Percentiles rank a stretch among this genome's conserved stretches.
These are phyloP conservation scores for Dichotomopilus funicola DNA, from an alignment of 2,329 filamentous ascomycete species.

Conservation along the genomic window DNA sequence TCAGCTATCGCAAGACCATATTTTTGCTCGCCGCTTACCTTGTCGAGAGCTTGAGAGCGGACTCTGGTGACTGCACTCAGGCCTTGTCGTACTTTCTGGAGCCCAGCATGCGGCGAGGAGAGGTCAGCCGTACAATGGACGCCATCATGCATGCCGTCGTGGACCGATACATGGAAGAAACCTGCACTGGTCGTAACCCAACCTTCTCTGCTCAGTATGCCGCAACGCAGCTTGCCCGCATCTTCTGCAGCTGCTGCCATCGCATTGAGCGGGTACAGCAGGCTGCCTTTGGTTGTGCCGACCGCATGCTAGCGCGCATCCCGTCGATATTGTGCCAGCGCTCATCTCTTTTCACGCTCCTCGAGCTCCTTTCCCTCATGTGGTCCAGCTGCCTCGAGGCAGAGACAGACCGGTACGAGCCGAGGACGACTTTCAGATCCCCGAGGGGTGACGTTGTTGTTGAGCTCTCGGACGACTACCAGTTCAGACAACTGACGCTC, in stretches of 20 bases:
- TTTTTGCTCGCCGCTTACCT: slow-evolving; percentile 88
- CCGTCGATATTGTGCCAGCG: slow-evolving; percentile 88
- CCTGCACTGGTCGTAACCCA: slow-evolving; percentile 62
- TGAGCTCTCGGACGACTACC: slow-evolving; percentile 89
- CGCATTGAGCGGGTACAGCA: slow-evolving; percentile 87
- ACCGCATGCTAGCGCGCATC: slow-evolving; percentile 75
- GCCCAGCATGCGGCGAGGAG: slow-evolving; percentile 64
- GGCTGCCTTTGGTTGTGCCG: slow-evolving; percentile 74
- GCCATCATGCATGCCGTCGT: slow-evolving; percentile 62
- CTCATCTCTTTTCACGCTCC: slow-evolving; percentile 81
- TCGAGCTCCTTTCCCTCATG: slow-evolving; percentile 89
- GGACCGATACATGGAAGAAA: slow-evolving; percentile 71
- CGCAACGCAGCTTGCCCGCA: slow-evolving; percentile 76
- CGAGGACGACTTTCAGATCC: slow-evolving; percentile 74
- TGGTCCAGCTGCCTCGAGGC: slow-evolving; percentile 92
- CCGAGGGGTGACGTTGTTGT: slow-evolving; percentile 70
- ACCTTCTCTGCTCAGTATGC: slow-evolving; percentile 86
- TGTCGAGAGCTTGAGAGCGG: slow-evolving; percentile 80
- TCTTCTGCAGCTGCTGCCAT: slow-evolving; percentile 88
- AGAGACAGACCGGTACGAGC: slow-evolving; percentile 90
- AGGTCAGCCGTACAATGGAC: slow-evolving; percentile 60
- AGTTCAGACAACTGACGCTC: slow-evolving; percentile 71
- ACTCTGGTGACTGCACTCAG: slow-evolving; percentile 83
- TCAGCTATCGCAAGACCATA: slow-evolving; percentile 86
- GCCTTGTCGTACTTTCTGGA: slow-evolving; percentile 92